Evolutionary conservation across 2,329 filamentous ascomycete genomes (phyloP).

Genomic region (Fusarium neocosmosporiellum): DNA sequence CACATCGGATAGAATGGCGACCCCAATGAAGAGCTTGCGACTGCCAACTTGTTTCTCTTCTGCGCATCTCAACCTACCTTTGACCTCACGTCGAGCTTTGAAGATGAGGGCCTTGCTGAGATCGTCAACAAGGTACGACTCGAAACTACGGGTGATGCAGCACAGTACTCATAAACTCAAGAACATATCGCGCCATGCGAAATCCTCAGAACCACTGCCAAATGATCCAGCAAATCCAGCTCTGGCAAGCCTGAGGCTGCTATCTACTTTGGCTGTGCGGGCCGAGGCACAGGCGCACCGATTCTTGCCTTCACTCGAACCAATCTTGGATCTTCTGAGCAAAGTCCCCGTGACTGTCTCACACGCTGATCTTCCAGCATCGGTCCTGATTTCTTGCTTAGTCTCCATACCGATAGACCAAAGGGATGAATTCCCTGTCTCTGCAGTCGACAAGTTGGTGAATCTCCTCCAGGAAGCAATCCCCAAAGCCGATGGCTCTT

Average conservation of each 20-base stretch:
- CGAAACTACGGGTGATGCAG: background rate
- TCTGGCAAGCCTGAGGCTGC: background rate
- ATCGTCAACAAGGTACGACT: background rate
- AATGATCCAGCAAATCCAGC: background rate
- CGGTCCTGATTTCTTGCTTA: background rate
- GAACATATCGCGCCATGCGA: background rate
- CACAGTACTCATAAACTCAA: background rate
- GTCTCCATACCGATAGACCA: background rate
- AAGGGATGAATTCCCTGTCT: background rate
- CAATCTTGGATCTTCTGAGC: background rate
- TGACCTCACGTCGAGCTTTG: background rate
- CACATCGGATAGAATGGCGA: background rate
- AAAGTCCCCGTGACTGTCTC: background rate
- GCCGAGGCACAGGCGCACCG: background rate
- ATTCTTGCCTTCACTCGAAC: background rate
- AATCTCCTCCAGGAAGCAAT: background rate
- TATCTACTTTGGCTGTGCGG: background rate
- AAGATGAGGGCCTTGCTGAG: background rate
- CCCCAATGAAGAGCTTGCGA: background rate
- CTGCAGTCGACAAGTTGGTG: background rate
- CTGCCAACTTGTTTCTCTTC: background rate
- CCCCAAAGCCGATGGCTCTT: background rate
- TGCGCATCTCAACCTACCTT: background rate
- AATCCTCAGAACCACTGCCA: background rate
- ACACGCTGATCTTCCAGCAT: background rate